Evolutionary conservation across 176 grass and related monocot genomes (phyloP).

Genomic region (Carex pumila): DNA sequence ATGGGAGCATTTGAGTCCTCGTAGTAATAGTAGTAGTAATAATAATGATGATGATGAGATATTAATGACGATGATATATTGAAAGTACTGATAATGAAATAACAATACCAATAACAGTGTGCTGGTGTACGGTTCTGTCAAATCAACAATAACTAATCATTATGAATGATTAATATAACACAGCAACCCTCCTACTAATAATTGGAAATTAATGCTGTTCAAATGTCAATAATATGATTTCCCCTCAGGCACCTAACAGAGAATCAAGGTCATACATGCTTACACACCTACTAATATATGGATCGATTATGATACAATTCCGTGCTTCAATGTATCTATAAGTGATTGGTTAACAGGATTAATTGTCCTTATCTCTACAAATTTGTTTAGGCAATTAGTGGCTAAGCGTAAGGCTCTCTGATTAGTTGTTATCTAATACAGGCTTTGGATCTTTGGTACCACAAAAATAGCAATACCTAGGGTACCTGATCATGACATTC

Average conservation of each 20-base stretch:
- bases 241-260: neutral
- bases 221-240: conserved; percentile 8
- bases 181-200: neutral
- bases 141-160: neutral
- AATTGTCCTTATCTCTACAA: conserved; percentile 15
- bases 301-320: conserved; percentile 1
- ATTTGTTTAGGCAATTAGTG: conserved; percentile 11
- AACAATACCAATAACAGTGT: neutral
- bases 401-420: conserved; percentile 7
- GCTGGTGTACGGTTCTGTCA: neutral
- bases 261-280: neutral
- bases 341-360: conserved; percentile 10
- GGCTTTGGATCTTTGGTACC: conserved; percentile 1
- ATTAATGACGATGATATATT: neutral
- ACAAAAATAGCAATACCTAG: neutral
- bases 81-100: neutral
- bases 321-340: neutral
- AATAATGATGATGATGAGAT: neutral
- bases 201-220: neutral
- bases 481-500: conserved; percentile 8
- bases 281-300: neutral
- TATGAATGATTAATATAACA: neutral
- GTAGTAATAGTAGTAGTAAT: too few relatives aligned
- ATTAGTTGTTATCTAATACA: conserved; percentile 15
- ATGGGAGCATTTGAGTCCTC: too few relatives aligned